These are phyloP conservation scores for Lophiotrema nucula DNA, from an alignment of 495 filamentous ascomycete species.

Conservation along the genomic window DNA sequence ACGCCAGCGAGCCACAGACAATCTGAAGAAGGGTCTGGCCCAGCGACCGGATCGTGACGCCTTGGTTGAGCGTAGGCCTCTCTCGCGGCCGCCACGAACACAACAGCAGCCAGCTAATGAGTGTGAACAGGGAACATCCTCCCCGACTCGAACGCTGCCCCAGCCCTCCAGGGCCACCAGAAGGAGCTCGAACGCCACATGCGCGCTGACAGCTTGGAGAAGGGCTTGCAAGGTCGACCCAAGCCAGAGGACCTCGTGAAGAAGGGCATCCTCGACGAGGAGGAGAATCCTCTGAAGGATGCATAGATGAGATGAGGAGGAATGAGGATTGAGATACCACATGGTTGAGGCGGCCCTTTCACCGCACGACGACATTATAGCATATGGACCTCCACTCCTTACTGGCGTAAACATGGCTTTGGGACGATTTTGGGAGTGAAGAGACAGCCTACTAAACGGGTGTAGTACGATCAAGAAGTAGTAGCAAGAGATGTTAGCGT, in stretches of 20 bases:
- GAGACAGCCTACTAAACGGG: too few species aligned
- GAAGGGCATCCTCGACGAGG: conserved; percentile 61
- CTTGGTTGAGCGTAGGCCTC: conserved; percentile 67
- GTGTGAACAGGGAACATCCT: conserved; percentile 70
- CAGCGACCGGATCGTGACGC: conserved; percentile 64
- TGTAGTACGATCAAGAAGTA: too few species aligned
- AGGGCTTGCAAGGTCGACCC: conserved; percentile 74
- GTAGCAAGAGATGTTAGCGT: too few species aligned
- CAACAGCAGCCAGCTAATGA: neutral
- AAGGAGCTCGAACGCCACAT: conserved; percentile 80
- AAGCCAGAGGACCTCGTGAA: conserved; percentile 71
- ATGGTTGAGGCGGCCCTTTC: too few species aligned
- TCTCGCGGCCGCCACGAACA: neutral
- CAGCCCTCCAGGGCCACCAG: conserved; percentile 71
- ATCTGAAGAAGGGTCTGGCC: conserved; percentile 64
- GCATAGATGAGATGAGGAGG: conserved; percentile 2
- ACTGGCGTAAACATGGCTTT: too few species aligned
- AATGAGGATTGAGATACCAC: too few species aligned
- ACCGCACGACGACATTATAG: too few species aligned
- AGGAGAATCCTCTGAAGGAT: conserved; percentile 28
- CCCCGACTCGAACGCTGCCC: conserved; percentile 69
- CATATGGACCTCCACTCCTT: too few species aligned
- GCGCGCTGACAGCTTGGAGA: conserved; percentile 78
- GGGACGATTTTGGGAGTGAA: too few species aligned
- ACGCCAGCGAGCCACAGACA: conserved; percentile 62